Base-by-base conservation (phyloP, 176 grass and related monocot genomes). In the Lolium perenne region DNA sequence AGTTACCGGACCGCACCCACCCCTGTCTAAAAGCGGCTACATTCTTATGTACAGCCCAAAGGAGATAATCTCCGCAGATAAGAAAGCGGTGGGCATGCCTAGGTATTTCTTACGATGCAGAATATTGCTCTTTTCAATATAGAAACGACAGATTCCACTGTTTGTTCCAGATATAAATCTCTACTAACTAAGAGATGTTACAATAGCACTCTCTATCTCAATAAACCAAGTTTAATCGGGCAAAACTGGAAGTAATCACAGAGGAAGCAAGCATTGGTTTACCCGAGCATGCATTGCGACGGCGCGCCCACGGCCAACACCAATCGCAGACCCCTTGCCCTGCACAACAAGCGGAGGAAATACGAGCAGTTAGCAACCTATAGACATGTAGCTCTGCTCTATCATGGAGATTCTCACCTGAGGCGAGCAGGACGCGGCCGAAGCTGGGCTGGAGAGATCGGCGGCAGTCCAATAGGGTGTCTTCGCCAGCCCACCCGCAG, bases 241-340 rank as follows among this genome's bases (percentile, higher is more conserved):
- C 49, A 22, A 80, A 72, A 21, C 20, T 1, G 7, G n/a, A n/a
- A 41, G 40, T 41, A 4, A 25, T 16, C 10, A 1, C 66, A 18
- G 22, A 54, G 2, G 64, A 63, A 35, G 56, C 5, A 20, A 20
- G 62, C 4, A 1, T 3, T 10, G 11, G 76, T 40, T 90, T 65
- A 95, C 93, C 83, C 90, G 89, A 55, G 93, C 93, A 58, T 88
- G 91, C 93, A 95, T 95, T 0, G 90, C 88, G 49, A 95, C 93
- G 0, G 93, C 93, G 40, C 91, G 91, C 0, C 93, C 88, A 2
- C 93, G 91, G 2, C 93, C 93, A 49, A 95, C 93, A 20, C 93
- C 93, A 70, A 95, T 72, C 23, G 93, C 70, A 5, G 93, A 92
- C 51, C 93, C 90, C 70, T 95, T 95, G 15, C 84, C 83, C 88